Base-by-base conservation (phyloP, 305 asterid genomes). In the Rubia tinctorum region DNA sequence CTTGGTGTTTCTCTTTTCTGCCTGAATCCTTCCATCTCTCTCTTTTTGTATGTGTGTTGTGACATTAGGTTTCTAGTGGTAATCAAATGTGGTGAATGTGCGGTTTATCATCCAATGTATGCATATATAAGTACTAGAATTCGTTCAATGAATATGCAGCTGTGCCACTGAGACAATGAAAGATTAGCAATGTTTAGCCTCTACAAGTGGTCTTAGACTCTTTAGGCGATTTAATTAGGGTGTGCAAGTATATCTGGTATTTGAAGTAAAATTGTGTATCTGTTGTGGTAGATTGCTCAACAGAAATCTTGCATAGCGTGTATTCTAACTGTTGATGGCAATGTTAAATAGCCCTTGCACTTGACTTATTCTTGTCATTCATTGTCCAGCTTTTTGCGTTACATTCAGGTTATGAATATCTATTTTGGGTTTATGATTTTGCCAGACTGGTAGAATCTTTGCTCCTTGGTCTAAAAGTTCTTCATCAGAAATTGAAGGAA, bases 401-500 rank as follows among this genome's bases (percentile, higher is more conserved):
- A 76, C 75, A 39, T 74, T 75, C 66, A 45, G 9, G 61, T n/a
- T 60, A 42, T 55, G 61, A 68, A 20, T 66, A 60, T 69, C 40
- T 49, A 49, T 71, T 71, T 68, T 34, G 49, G 56, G 68, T 68
- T 75, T 71, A 65, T 69, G 25, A 51, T 80, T 74, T 86, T 84
- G 82, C 66, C 93, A 94, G 97, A 90, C 99, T 68, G 84, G 90
- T 62, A 87, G 98, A 81, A 78, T 94, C 80, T 91, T 86, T 78
- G 88, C 97, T 60, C 83, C 97, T 67, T 94, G 99, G 98, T 73
- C 74, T 70, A 78, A 75, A 68, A 71, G 76, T 58, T 78, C 86
- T 72, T 75, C 77, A 64, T 70, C 64, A 75, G 83, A 80, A 73
- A 83, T 75, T 68, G 78, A 76, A 80, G 97, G 84, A 72, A 82